phyloP scores from a whole-genome alignment of 139 green algal genomes.

The Yamagishiella unicocca region DNA sequence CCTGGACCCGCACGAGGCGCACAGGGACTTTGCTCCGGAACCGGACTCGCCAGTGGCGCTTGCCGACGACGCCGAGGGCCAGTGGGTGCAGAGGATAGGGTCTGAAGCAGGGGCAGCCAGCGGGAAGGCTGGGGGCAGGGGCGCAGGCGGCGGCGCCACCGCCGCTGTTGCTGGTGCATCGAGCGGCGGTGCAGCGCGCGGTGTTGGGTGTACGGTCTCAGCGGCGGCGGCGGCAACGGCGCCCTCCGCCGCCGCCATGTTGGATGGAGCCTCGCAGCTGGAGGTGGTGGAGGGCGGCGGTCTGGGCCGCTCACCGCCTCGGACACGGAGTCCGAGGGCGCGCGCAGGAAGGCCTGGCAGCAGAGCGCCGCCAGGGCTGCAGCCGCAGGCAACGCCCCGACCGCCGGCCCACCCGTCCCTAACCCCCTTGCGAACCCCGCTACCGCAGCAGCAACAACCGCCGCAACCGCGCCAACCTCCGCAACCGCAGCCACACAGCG shows the following conservation, averaged over 20 bases:
- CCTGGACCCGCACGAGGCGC: neutral
- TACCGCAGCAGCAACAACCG: neutral
- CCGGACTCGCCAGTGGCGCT: no score
- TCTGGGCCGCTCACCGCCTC: neutral
- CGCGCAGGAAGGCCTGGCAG: neutral
- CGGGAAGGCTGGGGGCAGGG: neutral
- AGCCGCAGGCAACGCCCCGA: neutral
- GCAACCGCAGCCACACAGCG: neutral
- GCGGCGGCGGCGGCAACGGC: neutral
- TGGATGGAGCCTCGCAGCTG: slow-evolving; percentile 25
- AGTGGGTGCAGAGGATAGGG: neutral
- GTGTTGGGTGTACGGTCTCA: no score
- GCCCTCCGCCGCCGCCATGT: neutral
- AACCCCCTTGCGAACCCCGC: no score
- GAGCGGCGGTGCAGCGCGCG: neutral
- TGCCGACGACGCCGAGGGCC: no score
- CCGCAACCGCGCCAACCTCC: neutral
- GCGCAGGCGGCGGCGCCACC: neutral
- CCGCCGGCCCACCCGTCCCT: neutral
- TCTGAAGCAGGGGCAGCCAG: neutral
- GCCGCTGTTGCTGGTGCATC: neutral
- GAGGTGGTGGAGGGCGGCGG: neutral
- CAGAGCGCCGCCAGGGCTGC: neutral
- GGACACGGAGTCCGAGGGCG: no score
- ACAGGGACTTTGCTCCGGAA: no score